These are phyloP conservation scores for Penicillium freii DNA, from an alignment of 2,329 filamentous ascomycete species.

Conservation along the genomic window DNA sequence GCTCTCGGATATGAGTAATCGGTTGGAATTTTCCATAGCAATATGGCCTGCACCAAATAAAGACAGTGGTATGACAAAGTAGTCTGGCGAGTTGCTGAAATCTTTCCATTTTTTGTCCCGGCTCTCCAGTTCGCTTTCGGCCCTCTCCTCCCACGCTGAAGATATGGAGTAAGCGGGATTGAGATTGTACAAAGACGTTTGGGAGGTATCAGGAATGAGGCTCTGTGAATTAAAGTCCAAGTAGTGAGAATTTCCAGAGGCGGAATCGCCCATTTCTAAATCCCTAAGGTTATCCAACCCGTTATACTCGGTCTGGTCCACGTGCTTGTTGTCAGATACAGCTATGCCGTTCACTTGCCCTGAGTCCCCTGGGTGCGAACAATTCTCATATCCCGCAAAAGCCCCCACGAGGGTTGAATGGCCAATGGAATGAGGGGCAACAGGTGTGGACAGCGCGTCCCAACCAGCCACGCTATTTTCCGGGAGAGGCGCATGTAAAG, in stretches of 20 bases:
- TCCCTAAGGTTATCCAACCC: background rate
- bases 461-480: background rate
- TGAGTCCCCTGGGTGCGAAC: background rate
- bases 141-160: background rate
- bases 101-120: background rate
- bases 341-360: background rate
- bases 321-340: background rate
- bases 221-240: background rate
- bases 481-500: background rate
- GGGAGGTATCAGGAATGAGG: background rate
- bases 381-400: background rate
- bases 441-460: background rate
- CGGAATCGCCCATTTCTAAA: background rate
- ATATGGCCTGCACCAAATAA: background rate
- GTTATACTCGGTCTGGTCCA: background rate
- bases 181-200: background rate
- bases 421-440: background rate
- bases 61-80: background rate
- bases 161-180: background rate
- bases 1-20: background rate
- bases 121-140: background rate
- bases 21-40: background rate
- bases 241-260: background rate
- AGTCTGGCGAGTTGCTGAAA: background rate
- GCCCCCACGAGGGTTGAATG: background rate